Evolutionary conservation across 2,329 filamentous ascomycete species (phyloP), one percentile per base, ranked within the genome.

Genomic region (Epichloe glyceriae): DNA sequence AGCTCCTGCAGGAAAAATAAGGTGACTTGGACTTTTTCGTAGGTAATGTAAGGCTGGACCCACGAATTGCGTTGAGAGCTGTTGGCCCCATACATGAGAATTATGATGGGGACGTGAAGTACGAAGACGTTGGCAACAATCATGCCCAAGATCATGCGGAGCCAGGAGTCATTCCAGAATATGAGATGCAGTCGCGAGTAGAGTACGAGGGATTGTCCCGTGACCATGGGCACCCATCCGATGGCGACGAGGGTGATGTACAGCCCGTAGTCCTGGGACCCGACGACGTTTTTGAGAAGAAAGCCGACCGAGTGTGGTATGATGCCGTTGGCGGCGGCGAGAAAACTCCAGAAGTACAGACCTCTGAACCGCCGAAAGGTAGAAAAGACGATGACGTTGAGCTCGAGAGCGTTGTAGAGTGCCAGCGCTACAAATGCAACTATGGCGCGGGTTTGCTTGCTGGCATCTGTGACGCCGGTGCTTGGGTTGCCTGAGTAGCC

Each of bases 161-260:
- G 66, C 8, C 73, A 62, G 2, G 63, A 62, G 4, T 69, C 49
- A 67, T 78, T 74, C 17, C 70, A 70, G 3, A 78, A 65, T 14
- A 83, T 70, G 3, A 83, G 68, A 57, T 82, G 78, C 0, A 83
- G 70, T 2, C 80, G 73, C 2, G 78, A 82, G 64, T 79, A 83
- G 2, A 83, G 66, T 1, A 83, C 79, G 7, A 82, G 56, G 0
- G 74, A 73, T 58, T 82, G 77, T 0, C 79, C 79, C 3, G 77
- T 79, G 0, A 82, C 72, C 75, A 82, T 79, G 2, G 52, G 55
- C 4, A 59, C 55, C 62, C 62, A 64, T 14, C 59, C 60, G 5
- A 55, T 42, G 14, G 57, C 56, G 19, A 59, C 58, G 41, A 60
- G 49, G 4, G 55, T 56, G 38, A 60, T 52, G 39, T 57, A 58